Conservation (phyloP, 352 stramenopile species). For the Pythium scleroteichum region DNA sequence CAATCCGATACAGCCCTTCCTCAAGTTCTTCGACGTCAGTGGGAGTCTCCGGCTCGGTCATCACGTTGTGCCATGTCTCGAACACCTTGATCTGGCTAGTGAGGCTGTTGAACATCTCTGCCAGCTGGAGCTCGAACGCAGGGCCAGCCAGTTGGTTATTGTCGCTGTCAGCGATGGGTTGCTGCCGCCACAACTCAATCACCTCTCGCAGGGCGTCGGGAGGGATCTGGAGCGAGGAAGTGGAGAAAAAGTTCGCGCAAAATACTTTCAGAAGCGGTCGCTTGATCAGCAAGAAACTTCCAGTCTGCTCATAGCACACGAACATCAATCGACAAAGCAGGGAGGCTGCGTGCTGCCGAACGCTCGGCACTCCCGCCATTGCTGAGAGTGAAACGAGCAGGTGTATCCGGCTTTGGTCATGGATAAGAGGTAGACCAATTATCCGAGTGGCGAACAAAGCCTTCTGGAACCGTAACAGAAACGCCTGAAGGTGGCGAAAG, state of each 20-base stretch:
- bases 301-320: constrained; percentile 63
- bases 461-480: constrained; percentile 51
- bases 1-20: constrained; percentile 51
- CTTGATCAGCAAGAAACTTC: constrained; percentile 60
- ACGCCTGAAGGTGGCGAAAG: constrained; percentile 49
- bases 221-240: constrained; percentile 26
- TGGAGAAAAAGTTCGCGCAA: constrained; percentile 46
- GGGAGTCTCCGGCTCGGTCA: constrained; percentile 22
- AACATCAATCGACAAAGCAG: constrained; percentile 51
- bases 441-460: constrained; percentile 59
- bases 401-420: constrained; percentile 53
- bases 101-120: constrained; percentile 49
- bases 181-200: constrained; percentile 57
- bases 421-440: constrained; percentile 42
- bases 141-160: constrained; percentile 2
- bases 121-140: constrained; percentile 48
- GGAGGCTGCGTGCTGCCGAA: constrained; percentile 38
- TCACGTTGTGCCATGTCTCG: constrained; percentile 49
- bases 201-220: constrained; percentile 41
- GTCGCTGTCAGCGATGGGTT: constrained; percentile 19
- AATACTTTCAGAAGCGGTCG: constrained; percentile 48
- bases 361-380: constrained; percentile 29
- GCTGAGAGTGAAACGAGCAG: constrained; percentile 53
- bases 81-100: constrained; percentile 58
- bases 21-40: constrained; percentile 64